Evolutionary conservation across 2,329 filamentous ascomycete species (phyloP), one percentile per base, ranked within the genome.

Genomic region (Salinomyces thailandicus): DNA sequence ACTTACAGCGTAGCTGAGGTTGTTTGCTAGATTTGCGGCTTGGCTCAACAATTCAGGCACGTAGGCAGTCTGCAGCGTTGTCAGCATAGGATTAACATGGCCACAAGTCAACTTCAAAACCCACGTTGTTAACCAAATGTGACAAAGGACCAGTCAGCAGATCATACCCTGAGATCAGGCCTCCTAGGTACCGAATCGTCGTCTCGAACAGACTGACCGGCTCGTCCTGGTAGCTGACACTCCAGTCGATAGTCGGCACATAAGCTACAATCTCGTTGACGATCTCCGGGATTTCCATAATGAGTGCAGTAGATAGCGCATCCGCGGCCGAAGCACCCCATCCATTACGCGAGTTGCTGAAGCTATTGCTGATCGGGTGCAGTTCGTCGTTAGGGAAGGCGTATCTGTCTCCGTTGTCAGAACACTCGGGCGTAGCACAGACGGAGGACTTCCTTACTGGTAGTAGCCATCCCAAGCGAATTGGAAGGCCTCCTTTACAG

Each of bases 271-370:
- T 78, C 77, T 47, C 72, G 65, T 28, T 74, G 67, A 51, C 83
- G 82, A 42, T 78, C 1, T 73, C 65, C 40, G 68, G 68, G 50
- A 82, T 46, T 3, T 71, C 77, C 71, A 83, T 77, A 46, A 84
- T 77, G 77, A 78, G 83, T 11, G 84, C 63, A 14, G 75, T 76
- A 53, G 83, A 79, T 32, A 87, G 62, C 1, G 74, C 67, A 63
- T 93, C 85, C 9, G 93, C 81, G 43, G 93, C 58, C 0, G 85
- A 89, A 13, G 85, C 85, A 13, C 81, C 82, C 85, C 85, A 93
- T 29, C 81, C 84, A 24, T 35, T 38, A 32, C 40, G 38, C 19
- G 38, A 27, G 15, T 42, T 33, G 16, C 31, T 30, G 52, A 85
- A 87, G 57, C 94, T 94, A 0, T 84, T 82, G 53, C 94, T 82